Evolutionary conservation across 306 rosid species (phyloP).

Genomic region (Castanea crenata): DNA sequence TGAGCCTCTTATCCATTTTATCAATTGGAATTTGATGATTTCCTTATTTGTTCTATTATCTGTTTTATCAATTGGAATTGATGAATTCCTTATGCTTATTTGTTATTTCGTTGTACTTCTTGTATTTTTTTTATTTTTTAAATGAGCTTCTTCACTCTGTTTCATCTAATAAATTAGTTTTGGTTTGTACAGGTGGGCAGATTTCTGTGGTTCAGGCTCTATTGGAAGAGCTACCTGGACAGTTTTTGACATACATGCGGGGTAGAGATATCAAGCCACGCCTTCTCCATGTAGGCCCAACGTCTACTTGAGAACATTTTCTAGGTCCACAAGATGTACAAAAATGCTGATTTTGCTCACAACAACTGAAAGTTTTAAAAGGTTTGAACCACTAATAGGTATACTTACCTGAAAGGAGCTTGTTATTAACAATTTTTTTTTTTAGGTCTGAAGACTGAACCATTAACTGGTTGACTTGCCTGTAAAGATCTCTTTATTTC

Average conservation of each 20-base stretch:
- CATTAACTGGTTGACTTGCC: too few relatives aligned
- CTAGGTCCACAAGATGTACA: background rate
- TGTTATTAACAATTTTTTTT: too few relatives aligned
- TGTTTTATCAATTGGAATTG: background rate
- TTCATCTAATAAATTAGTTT: background rate
- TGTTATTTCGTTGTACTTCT: background rate
- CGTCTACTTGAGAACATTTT: conserved; percentile 4
- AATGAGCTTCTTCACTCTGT: background rate
- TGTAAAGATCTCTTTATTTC: too few relatives aligned
- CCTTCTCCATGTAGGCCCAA: conserved; percentile 9
- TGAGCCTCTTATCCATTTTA: too few relatives aligned
- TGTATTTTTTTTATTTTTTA: background rate
- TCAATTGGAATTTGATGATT: too few relatives aligned
- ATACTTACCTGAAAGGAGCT: too few relatives aligned
- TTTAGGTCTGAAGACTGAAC: too few relatives aligned
- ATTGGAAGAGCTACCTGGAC: conserved; percentile 77
- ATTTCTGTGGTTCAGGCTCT: conserved; percentile 68
- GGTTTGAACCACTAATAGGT: too few relatives aligned
- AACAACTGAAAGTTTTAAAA: too few relatives aligned
- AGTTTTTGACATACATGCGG: conserved; percentile 69
- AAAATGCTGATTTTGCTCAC: too few relatives aligned
- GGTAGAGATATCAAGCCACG: conserved; percentile 54
- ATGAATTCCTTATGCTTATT: background rate
- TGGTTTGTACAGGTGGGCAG: conserved; percentile 42
- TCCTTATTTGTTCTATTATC: background rate